phyloP scores from a whole-genome alignment of 2,329 filamentous ascomycete genomes.

The Colletotrichum camelliae region DNA sequence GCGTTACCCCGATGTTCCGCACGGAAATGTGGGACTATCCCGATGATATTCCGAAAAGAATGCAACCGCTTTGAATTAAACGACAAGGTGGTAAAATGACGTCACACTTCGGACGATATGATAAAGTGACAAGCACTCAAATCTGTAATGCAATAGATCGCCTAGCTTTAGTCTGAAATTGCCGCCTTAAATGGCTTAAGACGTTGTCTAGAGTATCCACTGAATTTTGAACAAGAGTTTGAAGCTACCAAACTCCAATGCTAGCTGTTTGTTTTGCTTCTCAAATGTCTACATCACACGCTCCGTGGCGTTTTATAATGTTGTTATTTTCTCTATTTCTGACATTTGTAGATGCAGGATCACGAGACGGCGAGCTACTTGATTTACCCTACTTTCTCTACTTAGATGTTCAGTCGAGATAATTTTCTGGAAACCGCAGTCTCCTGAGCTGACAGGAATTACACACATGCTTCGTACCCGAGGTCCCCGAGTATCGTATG shows the following conservation, averaged over 20 bases:
- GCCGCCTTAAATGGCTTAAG: accelerated
- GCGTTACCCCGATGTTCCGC: background rate
- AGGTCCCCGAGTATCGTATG: background rate
- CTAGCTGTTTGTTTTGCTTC: background rate
- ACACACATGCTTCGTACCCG: background rate
- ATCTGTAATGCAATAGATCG: accelerated
- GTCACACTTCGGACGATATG: background rate
- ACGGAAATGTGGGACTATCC: background rate
- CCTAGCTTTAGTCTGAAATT: background rate
- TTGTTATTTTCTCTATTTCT: accelerated
- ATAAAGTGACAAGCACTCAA: background rate
- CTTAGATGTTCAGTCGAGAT: background rate
- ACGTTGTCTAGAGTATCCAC: accelerated
- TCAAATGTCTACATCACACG: accelerated
- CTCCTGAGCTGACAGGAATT: background rate
- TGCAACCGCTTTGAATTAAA: background rate
- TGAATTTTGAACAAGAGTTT: background rate
- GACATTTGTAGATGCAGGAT: background rate
- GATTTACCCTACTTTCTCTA: background rate
- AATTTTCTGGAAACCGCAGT: too few species aligned
- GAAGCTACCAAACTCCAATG: background rate
- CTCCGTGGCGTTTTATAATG: background rate
- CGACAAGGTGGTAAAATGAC: background rate
- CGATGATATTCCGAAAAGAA: background rate
- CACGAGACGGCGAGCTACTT: background rate